Conservation (phyloP, 176 grass and related monocot species). For the Canna indica region DNA sequence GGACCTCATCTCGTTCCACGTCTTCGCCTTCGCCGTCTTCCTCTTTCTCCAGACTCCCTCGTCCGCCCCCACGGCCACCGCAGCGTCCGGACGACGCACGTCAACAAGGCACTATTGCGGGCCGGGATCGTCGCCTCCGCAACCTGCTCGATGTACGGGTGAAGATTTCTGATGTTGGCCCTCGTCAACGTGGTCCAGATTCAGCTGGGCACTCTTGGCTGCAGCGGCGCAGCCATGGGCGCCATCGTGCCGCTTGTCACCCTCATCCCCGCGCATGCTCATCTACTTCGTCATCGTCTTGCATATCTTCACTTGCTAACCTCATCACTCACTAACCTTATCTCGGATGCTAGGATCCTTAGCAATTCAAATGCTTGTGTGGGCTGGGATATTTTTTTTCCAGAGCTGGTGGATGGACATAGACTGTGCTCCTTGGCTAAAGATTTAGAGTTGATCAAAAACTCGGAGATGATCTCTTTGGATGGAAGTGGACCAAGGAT, state of each 20-base stretch:
- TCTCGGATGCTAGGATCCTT: too few relatives aligned
- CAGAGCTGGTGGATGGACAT: too few relatives aligned
- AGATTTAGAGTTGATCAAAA: too few relatives aligned
- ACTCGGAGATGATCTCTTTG: too few relatives aligned
- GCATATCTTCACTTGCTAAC: conserved; percentile 48
- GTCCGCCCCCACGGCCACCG: conserved; percentile 10
- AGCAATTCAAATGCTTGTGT: too few relatives aligned
- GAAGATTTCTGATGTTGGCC: conserved; percentile 74
- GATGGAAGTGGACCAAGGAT: too few relatives aligned
- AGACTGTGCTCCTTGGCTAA: too few relatives aligned
- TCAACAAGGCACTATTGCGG: conserved; percentile 60
- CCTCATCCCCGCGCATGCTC: conserved; percentile 59
- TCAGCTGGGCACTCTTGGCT: conserved; percentile 59
- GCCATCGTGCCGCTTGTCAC: conserved; percentile 63
- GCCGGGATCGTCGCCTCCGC: conserved; percentile 62
- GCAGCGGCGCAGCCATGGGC: conserved; percentile 37
- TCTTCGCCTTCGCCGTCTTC: conserved; percentile 76
- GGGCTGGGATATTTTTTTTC: too few relatives aligned
- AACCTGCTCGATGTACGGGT: conserved; percentile 44
- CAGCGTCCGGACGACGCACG: conserved; percentile 16
- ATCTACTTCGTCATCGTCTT: conserved; percentile 67
- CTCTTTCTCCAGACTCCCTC: conserved; percentile 81
- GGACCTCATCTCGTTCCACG: conserved; percentile 72
- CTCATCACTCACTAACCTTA: too few relatives aligned
- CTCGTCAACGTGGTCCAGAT: conserved; percentile 84